Percentiles rank a stretch among this genome's conserved stretches.
phyloP scores from a whole-genome alignment of 495 filamentous ascomycete genomes.

The Chaetomium fimeti region DNA sequence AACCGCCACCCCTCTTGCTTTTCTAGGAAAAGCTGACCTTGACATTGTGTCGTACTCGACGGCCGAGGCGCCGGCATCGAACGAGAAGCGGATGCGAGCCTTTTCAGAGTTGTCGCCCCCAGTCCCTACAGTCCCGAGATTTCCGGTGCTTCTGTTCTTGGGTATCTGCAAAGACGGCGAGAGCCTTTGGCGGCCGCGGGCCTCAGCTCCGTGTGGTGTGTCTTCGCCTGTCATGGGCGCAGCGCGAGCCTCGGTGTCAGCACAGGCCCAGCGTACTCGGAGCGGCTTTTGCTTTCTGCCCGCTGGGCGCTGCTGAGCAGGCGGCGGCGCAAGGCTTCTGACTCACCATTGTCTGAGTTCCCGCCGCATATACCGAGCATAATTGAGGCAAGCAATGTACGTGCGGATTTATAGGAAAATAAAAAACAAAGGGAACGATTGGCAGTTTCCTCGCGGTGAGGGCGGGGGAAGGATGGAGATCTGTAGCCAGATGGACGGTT shows the following conservation, averaged over 20 bases:
- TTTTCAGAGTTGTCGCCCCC: slow-evolving; percentile 42
- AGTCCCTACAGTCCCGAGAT: slow-evolving; percentile 53
- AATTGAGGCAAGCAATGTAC: slow-evolving; percentile 35
- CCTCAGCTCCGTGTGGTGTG: slow-evolving; percentile 40
- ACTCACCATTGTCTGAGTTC: slow-evolving; percentile 49
- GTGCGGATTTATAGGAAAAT: neutral
- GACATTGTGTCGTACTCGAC: slow-evolving; percentile 53
- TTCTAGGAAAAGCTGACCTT: slow-evolving; percentile 46
- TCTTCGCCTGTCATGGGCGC: slow-evolving; percentile 42
- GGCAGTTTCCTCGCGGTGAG: slow-evolving; percentile 2
- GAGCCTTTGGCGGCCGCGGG: slow-evolving; percentile 36
- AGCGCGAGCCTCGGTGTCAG: slow-evolving; percentile 26
- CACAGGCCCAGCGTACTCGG: slow-evolving; percentile 15
- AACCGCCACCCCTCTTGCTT: neutral
- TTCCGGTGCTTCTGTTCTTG: slow-evolving; percentile 63
- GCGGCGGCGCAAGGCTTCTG: slow-evolving; percentile 9
- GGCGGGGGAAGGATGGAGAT: neutral
- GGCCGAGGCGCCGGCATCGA: slow-evolving; percentile 51
- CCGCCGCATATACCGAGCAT: slow-evolving; percentile 52
- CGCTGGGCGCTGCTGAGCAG: neutral
- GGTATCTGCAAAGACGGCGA: slow-evolving; percentile 51
- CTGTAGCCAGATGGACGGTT: slow-evolving; percentile 7
- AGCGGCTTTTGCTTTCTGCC: neutral
- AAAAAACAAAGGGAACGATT: slow-evolving; percentile 14
- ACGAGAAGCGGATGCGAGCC: slow-evolving; percentile 54